Percentiles rank a stretch among this genome's conserved stretches.
Evolutionary conservation across 2,329 filamentous ascomycete genomes (phyloP).

Genomic region (Colletotrichum cereale): DNA sequence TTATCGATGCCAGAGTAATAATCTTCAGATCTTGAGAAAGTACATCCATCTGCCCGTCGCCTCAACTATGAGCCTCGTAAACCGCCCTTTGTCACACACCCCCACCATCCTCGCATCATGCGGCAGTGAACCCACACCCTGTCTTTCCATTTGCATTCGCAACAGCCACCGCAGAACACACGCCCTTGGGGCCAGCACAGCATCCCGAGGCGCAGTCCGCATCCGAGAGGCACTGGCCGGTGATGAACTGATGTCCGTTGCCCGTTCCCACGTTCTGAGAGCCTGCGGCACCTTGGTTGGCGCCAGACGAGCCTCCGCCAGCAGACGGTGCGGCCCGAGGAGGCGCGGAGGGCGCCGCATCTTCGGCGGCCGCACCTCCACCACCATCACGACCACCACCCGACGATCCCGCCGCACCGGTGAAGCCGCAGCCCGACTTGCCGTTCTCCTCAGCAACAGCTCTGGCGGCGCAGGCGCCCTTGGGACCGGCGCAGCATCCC

Average conservation of each 20-base stretch:
- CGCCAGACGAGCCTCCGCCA: neutral
- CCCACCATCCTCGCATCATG: neutral
- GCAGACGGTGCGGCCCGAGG: conserved; percentile 4
- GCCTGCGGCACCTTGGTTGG: conserved; percentile 22
- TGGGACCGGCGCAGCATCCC: conserved; percentile 49
- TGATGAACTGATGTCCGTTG: conserved; percentile 46
- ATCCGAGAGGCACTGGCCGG: conserved; percentile 43
- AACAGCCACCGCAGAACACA: conserved; percentile 31
- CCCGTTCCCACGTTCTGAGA: conserved; percentile 45
- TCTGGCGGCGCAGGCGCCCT: conserved; percentile 51
- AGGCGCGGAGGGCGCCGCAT: neutral
- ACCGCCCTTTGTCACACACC: fast-evolving
- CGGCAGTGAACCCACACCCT: conserved; percentile 21
- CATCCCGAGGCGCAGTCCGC: conserved; percentile 49
- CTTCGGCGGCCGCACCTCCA: neutral
- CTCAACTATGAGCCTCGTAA: neutral
- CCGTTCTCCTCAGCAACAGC: conserved; percentile 49
- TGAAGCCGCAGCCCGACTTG: conserved; percentile 52
- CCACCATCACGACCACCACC: neutral
- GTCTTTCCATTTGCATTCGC: conserved; percentile 30
- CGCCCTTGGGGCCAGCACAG: conserved; percentile 44
- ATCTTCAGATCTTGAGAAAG: neutral
- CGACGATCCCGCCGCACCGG: conserved; percentile 13
- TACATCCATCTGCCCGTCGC: neutral
- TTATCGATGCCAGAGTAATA: neutral